Evolutionary conservation across 176 grass and related monocot genomes (phyloP).

Genomic region (Microstegium vimineum): DNA sequence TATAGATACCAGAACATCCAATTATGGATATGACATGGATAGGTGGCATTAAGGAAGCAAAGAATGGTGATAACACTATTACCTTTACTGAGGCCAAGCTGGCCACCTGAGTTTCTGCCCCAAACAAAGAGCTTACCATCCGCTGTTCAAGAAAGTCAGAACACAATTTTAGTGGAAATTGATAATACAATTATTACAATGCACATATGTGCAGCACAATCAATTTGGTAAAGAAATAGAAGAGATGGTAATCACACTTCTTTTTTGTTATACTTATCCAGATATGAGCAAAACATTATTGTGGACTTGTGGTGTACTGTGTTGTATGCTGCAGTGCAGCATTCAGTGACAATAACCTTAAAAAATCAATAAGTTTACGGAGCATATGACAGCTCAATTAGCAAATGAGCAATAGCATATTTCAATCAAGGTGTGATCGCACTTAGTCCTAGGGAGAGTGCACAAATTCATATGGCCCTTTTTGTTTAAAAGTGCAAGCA

Average conservation of each 20-base stretch:
- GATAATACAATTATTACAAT: not conserved
- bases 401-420: not conserved
- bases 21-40: conserved; percentile 19
- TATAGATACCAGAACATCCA: not conserved
- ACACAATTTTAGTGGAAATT: conserved; percentile 6
- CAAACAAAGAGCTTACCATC: conserved; percentile 80
- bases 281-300: not conserved
- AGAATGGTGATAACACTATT: conserved; percentile 22
- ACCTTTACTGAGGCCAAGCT: conserved; percentile 98
- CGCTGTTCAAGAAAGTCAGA: conserved; percentile 30
- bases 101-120: conserved; percentile 91
- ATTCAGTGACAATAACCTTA: not conserved
- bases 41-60: not conserved
- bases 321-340: not conserved
- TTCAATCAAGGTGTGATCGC: not conserved
- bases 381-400: not conserved
- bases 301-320: not conserved
- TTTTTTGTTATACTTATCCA: conserved; percentile 1
- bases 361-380: not conserved
- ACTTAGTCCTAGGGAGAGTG: not conserved
- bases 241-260: not conserved
- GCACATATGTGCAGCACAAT: not conserved
- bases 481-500: not conserved
- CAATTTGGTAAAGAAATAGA: not conserved
- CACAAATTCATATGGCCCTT: not conserved